phyloP scores from a whole-genome alignment of 2,329 filamentous ascomycete genomes.

The Biscogniauxia marginata region DNA sequence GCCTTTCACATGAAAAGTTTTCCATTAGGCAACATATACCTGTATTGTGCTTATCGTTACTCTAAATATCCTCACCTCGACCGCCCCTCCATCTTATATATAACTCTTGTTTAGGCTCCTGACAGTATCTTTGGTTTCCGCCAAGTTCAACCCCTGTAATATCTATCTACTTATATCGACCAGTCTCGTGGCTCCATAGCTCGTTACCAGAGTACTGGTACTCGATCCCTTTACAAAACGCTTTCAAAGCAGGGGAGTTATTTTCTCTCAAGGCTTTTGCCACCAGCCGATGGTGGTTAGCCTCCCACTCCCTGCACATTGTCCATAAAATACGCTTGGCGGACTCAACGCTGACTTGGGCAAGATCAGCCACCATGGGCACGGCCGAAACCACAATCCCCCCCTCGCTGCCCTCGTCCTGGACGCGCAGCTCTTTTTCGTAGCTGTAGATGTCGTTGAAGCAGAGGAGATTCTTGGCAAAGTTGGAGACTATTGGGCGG shows the following conservation, averaged over 20 bases:
- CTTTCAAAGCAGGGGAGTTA: slow-evolving; percentile 1
- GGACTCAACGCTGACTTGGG: slow-evolving; percentile 14
- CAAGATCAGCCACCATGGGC: slow-evolving; percentile 27
- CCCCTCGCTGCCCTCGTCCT: slow-evolving; percentile 20
- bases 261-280: slow-evolving; percentile 1
- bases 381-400: slow-evolving; percentile 33
- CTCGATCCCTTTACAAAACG: slow-evolving; percentile 8
- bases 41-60: no score
- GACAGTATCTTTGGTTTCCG: no score
- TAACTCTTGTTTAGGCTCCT: no score
- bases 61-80: no score
- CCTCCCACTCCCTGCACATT: slow-evolving; percentile 35
- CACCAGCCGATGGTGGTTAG: slow-evolving; percentile 19
- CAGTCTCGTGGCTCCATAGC: slow-evolving; percentile 8
- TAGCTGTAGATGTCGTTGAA: slow-evolving; percentile 41
- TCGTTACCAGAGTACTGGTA: slow-evolving; percentile 12
- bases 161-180: background rate
- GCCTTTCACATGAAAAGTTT: no score
- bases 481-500: slow-evolving; percentile 34
- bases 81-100: no score
- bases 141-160: no score
- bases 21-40: no score
- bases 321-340: slow-evolving; percentile 32
- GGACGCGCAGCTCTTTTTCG: slow-evolving; percentile 36
- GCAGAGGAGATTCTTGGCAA: slow-evolving; percentile 36